phyloP scores from a whole-genome alignment of 768 basidiomycete genomes.

The Boletus rufocinnamomeus region DNA sequence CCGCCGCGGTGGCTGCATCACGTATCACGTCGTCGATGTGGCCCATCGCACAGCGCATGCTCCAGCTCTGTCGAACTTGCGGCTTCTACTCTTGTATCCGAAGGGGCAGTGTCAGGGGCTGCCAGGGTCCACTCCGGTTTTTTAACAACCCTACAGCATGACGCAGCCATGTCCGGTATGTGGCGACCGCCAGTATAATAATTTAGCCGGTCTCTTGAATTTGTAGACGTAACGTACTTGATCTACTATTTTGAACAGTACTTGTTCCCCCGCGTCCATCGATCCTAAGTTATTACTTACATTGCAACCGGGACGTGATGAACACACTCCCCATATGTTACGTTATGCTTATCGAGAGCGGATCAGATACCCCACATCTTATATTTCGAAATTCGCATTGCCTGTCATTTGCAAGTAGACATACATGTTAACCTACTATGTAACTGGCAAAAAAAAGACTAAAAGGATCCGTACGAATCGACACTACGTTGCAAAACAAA shows the following conservation, averaged over 20 bases:
- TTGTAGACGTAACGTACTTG: neutral
- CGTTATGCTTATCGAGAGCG: neutral
- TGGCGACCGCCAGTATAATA: neutral
- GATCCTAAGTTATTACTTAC: neutral
- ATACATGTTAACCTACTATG: slow-evolving; percentile 7
- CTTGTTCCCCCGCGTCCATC: neutral
- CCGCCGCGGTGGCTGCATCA: neutral
- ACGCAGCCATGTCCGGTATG: neutral
- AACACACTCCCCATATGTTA: neutral
- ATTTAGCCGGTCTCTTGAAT: neutral
- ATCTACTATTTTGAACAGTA: neutral
- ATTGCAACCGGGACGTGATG: neutral
- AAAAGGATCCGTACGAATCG: slow-evolving; percentile 25
- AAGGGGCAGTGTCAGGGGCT: neutral
- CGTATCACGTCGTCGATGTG: neutral
- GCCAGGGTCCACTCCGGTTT: neutral
- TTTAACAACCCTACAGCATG: neutral
- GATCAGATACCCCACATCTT: neutral
- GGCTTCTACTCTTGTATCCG: neutral
- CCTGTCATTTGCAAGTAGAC: slow-evolving; percentile 10
- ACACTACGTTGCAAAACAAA: slow-evolving; percentile 28
- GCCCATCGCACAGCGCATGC: no score
- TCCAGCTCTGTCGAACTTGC: neutral
- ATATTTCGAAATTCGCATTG: slow-evolving; percentile 9
- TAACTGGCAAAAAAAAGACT: slow-evolving; percentile 22